A percentile compares a stretch with the other conserved stretches of the same genome.
phyloP scores from a whole-genome alignment of 2,329 filamentous ascomycete genomes.

The Hawksworthiomyces lignivorus region DNA sequence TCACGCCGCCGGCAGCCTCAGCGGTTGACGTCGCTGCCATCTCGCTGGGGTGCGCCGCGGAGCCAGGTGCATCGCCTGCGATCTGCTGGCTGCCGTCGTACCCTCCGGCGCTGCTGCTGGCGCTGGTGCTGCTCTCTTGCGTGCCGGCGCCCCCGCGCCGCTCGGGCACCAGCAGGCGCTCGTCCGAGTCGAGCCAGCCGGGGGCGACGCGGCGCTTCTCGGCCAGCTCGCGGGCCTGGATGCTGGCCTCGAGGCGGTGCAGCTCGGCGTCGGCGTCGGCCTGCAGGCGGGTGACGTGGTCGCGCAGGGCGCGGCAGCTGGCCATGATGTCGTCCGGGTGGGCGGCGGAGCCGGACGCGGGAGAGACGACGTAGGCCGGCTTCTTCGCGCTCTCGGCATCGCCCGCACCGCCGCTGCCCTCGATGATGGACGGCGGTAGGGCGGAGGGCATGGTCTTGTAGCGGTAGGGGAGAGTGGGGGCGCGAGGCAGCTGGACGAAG shows the following conservation, averaged over 20 bases:
- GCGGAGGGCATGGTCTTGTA: slow-evolving; percentile 87
- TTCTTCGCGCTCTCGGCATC: slow-evolving; percentile 34
- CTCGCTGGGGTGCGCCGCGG: slow-evolving; percentile 3
- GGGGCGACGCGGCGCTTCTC: slow-evolving; percentile 75
- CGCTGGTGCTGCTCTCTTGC: slow-evolving; percentile 29
- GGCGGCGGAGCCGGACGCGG: slow-evolving; percentile 71
- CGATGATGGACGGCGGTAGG: slow-evolving; percentile 61
- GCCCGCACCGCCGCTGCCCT: slow-evolving; percentile 22
- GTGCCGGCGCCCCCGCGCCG: slow-evolving; percentile 27
- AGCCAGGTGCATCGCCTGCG: no score
- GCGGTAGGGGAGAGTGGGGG: slow-evolving; percentile 88
- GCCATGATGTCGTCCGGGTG: slow-evolving; percentile 80
- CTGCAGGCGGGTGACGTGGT: slow-evolving; percentile 64
- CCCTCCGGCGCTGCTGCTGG: slow-evolving; percentile 11
- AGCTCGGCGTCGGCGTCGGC: slow-evolving; percentile 61
- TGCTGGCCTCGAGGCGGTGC: slow-evolving; percentile 59
- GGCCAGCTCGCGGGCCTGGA: slow-evolving; percentile 58
- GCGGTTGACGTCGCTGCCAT: slow-evolving; percentile 8
- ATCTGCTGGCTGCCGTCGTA: no score
- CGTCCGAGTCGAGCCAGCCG: slow-evolving; percentile 71
- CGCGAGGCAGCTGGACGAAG: slow-evolving; percentile 82
- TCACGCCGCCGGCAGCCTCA: not conserved
- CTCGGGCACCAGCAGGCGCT: slow-evolving; percentile 60
- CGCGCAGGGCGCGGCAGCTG: slow-evolving; percentile 70
- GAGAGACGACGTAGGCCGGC: slow-evolving; percentile 67